Base-by-base conservation (phyloP, 352 stramenopile species). In the Phytopythium delawarense region DNA sequence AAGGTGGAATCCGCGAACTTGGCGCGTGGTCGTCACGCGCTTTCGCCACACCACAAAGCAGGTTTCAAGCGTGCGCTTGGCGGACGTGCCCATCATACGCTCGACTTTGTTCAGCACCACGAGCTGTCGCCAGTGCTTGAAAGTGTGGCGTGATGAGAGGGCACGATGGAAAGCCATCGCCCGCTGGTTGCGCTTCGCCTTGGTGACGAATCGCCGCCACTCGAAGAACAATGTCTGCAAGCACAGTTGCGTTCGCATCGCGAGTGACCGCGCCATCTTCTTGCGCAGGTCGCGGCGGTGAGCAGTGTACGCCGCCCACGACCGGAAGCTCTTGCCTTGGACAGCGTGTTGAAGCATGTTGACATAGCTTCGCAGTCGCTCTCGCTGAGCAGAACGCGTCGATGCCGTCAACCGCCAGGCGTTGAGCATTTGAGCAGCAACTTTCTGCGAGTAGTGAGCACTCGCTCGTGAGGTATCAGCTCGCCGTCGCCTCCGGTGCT, bases 1-100 rank as follows among this genome's bases (percentile, higher is more conserved):
- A 23, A 34, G 46, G 50, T 62, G 49, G 15, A 87, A 71, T 0
- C 23, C 37, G 18, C 66, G 70, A 15, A 80, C 70, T 15, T 25
- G 61, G 2, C 70, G 67, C 12, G 52, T 64, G 4, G 69, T 59
- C 4, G 23, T 32, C 0, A 78, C 58, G 4, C 54, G 35, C 20
- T 83, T 87, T 2, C 77, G 66, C 81, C 81, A 91, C 0, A 37
- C 62, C 9, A 88, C 37, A 13, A 91, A 84, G 34, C 42, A 57
- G 0, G 13, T 9, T 39, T 81, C 76, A 0, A 72, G 12, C 0
- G 54, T 32, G 4, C 76, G 74, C 21, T 63, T 56, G 45, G 61
- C 25, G 56, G 67, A 71, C 2, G 66, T 58, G 4, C 72, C 67
- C 5, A 88, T 67, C 78, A 91, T 84, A 0, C 63, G 62, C 61